Evolutionary conservation across 2,329 filamentous ascomycete species (phyloP).

Genomic region (Ophiostoma populinum): DNA sequence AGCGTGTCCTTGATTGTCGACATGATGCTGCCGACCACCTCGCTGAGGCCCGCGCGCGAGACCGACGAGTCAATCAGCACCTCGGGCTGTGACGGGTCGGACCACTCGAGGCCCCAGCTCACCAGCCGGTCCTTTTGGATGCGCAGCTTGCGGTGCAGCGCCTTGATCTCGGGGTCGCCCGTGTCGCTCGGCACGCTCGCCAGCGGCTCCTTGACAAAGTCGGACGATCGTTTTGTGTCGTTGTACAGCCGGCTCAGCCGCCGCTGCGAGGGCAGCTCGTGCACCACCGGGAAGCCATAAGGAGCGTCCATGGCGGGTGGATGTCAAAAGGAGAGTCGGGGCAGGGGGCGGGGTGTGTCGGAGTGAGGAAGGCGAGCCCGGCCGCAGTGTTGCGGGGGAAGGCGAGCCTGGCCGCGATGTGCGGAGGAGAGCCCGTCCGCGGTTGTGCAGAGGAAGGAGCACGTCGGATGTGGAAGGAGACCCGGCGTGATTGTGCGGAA

Average conservation of each 20-base stretch:
- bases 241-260: slow-evolving; percentile 59
- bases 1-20: slow-evolving; percentile 66
- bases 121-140: slow-evolving; percentile 68
- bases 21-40: slow-evolving; percentile 64
- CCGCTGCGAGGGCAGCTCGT: slow-evolving; percentile 38
- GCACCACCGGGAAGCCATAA: slow-evolving; percentile 31
- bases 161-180: slow-evolving; percentile 51
- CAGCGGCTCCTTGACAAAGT: slow-evolving; percentile 50
- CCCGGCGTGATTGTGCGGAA: too few species aligned
- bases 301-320: slow-evolving; percentile 33
- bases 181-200: slow-evolving; percentile 44
- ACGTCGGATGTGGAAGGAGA: too few species aligned
- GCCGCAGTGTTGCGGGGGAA: too few species aligned
- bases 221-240: slow-evolving; percentile 63
- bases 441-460: too few species aligned
- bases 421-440: too few species aligned
- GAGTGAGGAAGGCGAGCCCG: too few species aligned
- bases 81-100: slow-evolving; percentile 42
- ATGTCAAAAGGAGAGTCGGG: too few species aligned
- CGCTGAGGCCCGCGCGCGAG: slow-evolving; percentile 57
- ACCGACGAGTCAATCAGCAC: slow-evolving; percentile 55
- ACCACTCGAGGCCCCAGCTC: slow-evolving; percentile 70
- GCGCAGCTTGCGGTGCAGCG: slow-evolving; percentile 56
- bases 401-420: too few species aligned
- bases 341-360: too few species aligned